Percentiles rank a stretch among this genome's conserved stretches.
Evolutionary conservation across 768 basidiomycete species (phyloP).

Genomic region (Astraeus odoratus): DNA sequence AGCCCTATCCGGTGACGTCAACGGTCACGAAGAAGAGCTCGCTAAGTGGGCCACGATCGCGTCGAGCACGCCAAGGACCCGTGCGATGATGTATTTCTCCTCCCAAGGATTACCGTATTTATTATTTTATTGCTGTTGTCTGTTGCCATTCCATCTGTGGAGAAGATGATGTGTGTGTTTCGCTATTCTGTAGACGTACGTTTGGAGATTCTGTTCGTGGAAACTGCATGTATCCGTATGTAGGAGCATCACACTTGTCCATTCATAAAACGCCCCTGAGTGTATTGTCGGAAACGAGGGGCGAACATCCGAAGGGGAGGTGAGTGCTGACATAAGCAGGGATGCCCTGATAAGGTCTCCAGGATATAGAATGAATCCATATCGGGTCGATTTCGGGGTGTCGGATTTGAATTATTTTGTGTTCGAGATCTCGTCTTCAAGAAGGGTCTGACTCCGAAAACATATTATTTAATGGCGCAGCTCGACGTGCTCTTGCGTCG

Average conservation of each 20-base stretch:
- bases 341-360: background rate
- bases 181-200: no score
- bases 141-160: constrained; percentile 5
- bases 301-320: background rate
- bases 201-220: constrained; percentile 2
- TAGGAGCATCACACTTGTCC: background rate
- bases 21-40: constrained; percentile 8
- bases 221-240: constrained; percentile 2
- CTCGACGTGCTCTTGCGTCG: constrained; percentile 6
- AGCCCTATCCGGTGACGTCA: constrained; percentile 5
- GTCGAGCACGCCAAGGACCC: background rate
- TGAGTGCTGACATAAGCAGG: background rate
- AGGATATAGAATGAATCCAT: background rate
- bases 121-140: constrained; percentile 33
- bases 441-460: background rate
- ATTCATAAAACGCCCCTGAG: no score
- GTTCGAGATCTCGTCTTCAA: background rate
- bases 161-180: background rate
- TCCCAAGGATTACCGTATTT: constrained; percentile 18
- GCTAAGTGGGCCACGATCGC: constrained; percentile 2
- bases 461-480: background rate
- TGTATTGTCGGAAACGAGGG: background rate
- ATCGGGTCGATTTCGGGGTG: background rate
- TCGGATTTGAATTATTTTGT: background rate
- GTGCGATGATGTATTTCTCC: constrained; percentile 1